A percentile compares a stretch with the other conserved stretches of the same genome.
Evolutionary conservation across 225 moss, liverwort and hornwort genomes (phyloP).

Genomic region (Polytrichum formosum): DNA sequence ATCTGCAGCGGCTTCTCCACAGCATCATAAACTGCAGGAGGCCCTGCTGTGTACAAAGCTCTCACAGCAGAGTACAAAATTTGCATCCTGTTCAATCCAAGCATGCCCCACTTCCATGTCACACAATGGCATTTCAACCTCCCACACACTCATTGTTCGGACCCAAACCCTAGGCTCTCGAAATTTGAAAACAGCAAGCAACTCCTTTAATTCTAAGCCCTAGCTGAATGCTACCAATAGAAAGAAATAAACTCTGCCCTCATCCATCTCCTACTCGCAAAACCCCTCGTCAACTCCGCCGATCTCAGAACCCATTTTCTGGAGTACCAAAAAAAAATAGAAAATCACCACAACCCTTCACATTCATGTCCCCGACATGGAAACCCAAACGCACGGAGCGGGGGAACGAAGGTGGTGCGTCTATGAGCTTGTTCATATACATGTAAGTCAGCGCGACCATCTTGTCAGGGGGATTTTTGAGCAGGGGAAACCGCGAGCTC

Average conservation of each 20-base stretch:
- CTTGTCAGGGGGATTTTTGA: not conserved
- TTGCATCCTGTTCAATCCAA: slow-evolving; percentile 55
- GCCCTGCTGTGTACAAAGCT: slow-evolving; percentile 48
- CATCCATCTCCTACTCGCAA: not conserved
- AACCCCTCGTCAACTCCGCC: not conserved
- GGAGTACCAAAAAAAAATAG: too few relatives aligned
- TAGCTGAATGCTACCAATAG: not conserved
- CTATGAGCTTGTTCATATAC: too few relatives aligned
- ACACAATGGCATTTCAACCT: not conserved
- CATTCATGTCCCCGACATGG: too few relatives aligned
- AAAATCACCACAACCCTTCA: too few relatives aligned
- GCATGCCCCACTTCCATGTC: not conserved
- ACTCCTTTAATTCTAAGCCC: too few relatives aligned
- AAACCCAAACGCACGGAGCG: too few relatives aligned
- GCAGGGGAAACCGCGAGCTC: not conserved
- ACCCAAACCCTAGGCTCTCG: too few relatives aligned
- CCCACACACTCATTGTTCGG: too few relatives aligned
- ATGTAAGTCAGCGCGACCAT: not conserved
- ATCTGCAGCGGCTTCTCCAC: slow-evolving; percentile 89
- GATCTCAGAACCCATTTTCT: not conserved
- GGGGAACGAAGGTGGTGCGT: too few relatives aligned
- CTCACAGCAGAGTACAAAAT: slow-evolving; percentile 60
- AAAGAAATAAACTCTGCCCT: not conserved
- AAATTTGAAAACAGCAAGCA: too few relatives aligned
- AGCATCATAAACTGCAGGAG: slow-evolving; percentile 59